Base-by-base conservation (phyloP, 495 filamentous ascomycete species). In the Bacidia rubella region DNA sequence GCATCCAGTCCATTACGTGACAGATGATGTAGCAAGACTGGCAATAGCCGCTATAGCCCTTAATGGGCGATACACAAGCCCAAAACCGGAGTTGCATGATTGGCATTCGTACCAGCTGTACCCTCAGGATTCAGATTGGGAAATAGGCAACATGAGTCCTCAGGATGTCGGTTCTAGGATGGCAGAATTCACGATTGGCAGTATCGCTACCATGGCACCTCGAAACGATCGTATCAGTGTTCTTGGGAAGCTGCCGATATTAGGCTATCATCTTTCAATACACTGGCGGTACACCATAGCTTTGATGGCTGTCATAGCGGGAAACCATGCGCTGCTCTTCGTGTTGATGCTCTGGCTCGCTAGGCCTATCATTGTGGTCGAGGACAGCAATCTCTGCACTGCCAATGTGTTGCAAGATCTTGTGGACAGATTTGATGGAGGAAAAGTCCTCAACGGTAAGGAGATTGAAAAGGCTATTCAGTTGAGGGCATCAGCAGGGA, bases 31-130 rank as follows among this genome's bases (percentile, higher is more conserved):
- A 23, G 60, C 57, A 3, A 45, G 55, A 15, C 22, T 60, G 24
- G 60, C 60, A 25, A 57, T 57, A 17, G 49, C 60, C 3, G 51
- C 57, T n/a, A 62, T 62, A n/a, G 60, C 49, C 7, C 24, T 62
- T 3, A 25, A 47, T 10, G 57, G 60, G 1, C 25, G 54, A 24
- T 57, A 49, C 41, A 38, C 51, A 1, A 48, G 48, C 24, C 52
- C 23, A 35, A 10, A n/a, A 3, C 19, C 47, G n/a, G 26, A 17
- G 5, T 15, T 11, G 0, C 15, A 22, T 20, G 32, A 52, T 23
- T 62, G 57, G 57, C 48, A 42, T 46, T 57, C 59, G 40, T 62
- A 54, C 44, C 54, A 57, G 15, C 19, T 60, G 3, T 60, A 57
- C 32, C 57, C 60, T 9, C 54, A 23, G 23, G 60, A 49, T 15